Evolutionary conservation across 192 early-diverging fungal species (phyloP).

Genomic region (Podila minutissima): DNA sequence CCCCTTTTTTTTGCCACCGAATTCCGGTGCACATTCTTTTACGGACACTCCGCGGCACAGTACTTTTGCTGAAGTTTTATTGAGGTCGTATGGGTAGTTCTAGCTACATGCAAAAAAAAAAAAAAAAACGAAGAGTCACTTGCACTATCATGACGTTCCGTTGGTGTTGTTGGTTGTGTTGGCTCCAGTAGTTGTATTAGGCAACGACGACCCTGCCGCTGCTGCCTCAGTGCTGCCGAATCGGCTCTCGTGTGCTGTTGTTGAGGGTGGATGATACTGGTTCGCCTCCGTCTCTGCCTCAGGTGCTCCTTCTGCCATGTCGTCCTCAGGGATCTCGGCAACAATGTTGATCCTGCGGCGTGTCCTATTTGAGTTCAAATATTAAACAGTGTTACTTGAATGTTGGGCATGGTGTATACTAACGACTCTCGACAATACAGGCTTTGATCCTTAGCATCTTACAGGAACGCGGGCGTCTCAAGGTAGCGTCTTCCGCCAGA

Average conservation of each 20-base stretch:
- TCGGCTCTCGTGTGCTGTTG: not conserved
- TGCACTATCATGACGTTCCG: not conserved
- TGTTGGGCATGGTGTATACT: not conserved
- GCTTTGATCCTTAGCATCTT: conserved; percentile 5
- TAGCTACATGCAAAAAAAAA: not conserved
- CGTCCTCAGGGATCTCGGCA: conserved; percentile 24
- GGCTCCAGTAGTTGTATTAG: not conserved
- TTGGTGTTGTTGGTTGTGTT: not conserved
- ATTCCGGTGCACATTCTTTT: no score
- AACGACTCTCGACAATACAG: not conserved
- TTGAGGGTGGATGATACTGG: not conserved
- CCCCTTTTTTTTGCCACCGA: no score
- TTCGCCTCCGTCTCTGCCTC: not conserved
- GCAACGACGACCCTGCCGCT: not conserved
- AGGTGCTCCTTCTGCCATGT: not conserved
- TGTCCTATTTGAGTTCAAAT: conserved; percentile 3
- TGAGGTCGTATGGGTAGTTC: not conserved
- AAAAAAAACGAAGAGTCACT: not conserved
- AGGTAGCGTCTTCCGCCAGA: conserved; percentile 66
- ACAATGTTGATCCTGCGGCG: conserved; percentile 22
- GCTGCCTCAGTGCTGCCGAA: not conserved
- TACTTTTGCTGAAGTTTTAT: no score
- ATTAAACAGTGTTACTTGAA: not conserved
- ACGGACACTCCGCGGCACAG: no score
- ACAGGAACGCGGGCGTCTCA: conserved; percentile 65